A percentile compares a stretch with the other conserved stretches of the same genome.
Conservation (phyloP, 1,139 yeast species). For the Protomyces gravidus region DNA sequence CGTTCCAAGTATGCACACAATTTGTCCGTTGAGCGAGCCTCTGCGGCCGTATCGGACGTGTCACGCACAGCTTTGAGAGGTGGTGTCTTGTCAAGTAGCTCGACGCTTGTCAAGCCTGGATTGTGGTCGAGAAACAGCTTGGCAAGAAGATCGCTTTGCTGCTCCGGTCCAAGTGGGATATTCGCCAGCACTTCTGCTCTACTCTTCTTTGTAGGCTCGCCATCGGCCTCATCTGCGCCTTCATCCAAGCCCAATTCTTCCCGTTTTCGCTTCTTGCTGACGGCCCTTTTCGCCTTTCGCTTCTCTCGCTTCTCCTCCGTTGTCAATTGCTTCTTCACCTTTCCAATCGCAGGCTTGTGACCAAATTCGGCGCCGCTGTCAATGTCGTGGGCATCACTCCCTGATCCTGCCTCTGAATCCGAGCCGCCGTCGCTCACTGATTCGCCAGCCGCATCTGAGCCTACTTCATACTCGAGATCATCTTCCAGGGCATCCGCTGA, state of each 20-base stretch:
- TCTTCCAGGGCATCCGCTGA: conserved; percentile 24
- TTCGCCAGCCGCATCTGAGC: conserved; percentile 18
- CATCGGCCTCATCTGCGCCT: background rate
- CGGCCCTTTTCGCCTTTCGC: conserved; percentile 8
- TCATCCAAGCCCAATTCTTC: conserved; percentile 6
- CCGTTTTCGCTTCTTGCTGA: conserved; percentile 8
- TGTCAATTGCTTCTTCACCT: background rate
- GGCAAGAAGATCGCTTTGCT: conserved; percentile 20
- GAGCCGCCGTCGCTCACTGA: conserved; percentile 2
- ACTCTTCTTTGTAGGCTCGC: background rate
- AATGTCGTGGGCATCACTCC: background rate
- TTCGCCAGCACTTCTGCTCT: background rate
- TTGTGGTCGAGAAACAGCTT: background rate
- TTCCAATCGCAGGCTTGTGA: background rate
- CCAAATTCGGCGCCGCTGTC: background rate
- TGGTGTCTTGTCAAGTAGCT: conserved; percentile 2
- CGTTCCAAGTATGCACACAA: background rate
- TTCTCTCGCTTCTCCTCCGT: conserved; percentile 9
- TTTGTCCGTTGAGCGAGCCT: background rate
- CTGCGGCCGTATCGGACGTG: background rate
- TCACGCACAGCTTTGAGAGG: background rate
- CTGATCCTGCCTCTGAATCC: conserved; percentile 2
- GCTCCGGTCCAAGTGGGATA: conserved; percentile 1
- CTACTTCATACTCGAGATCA: conserved; percentile 23
- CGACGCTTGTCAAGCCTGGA: conserved; percentile 2